Base-by-base conservation (phyloP, 2,329 filamentous ascomycete species). In the Cladophialophora chaetospira region DNA sequence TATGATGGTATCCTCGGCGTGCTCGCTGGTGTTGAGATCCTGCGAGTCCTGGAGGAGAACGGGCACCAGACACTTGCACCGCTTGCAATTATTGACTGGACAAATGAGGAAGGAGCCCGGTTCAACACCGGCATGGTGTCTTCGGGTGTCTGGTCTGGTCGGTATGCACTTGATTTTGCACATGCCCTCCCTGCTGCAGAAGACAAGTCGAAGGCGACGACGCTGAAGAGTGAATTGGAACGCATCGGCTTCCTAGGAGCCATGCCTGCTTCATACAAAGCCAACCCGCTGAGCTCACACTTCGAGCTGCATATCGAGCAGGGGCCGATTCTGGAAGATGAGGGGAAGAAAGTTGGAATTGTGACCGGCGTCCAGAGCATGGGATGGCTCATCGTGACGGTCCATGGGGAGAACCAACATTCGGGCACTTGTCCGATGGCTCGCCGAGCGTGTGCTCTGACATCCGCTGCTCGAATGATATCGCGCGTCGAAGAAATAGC, bases 271-370 rank as follows among this genome's bases (percentile, higher is more conserved):
- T 83, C 77, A 53, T 77, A 86, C 68, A 75, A 79, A 58, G 74
- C 77, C 23, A 82, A 80, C 9, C 87, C 87, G 0, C 84, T 92
- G 72, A 86, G 82, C 10, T 88, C 88, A 0, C 88, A 92, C 70
- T 92, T 93, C 66, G 89, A 93, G 70, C 78, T 93, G 10, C 89
- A 94, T 68, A 93, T 93, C 50, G 90, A 95, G 69, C 90, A 95
- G 69, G 88, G 89, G 0, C 88, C 88, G 0, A 82, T 90, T 31
- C 79, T 95, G 1, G 86, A 92, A 66, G 79, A 79, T n/a, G 78
- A 81, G 29, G 73, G 78, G 19, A 79, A 84, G 63, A 28, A 92
- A 88, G 88, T 83, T 87, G 0, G 87, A 78, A 80, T 89, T 5
- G 88, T 92, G 3, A 81, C 81, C 21, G 88, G 87, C 2, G 87